These are phyloP conservation scores for Anacardium occidentale DNA, from an alignment of 345 rosid species.

Conservation along the genomic window DNA sequence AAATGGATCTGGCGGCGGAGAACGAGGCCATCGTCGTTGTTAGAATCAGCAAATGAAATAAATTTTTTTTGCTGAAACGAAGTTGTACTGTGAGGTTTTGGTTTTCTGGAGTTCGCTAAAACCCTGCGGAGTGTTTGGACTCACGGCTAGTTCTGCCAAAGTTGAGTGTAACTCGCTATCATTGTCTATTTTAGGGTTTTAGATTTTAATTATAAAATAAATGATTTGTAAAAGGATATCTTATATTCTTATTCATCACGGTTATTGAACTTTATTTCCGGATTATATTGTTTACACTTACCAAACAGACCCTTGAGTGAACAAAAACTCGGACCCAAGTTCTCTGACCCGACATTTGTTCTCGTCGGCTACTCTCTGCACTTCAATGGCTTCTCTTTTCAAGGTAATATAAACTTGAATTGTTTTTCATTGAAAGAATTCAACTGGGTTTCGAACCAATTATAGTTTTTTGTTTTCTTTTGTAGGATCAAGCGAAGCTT, in stretches of 20 bases:
- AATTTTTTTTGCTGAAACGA: neutral
- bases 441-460: no score
- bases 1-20: constrained; percentile 62
- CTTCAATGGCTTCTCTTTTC: constrained; percentile 67
- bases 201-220: no score
- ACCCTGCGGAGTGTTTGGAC: constrained; percentile 4
- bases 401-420: constrained; percentile 42
- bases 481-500: constrained; percentile 72
- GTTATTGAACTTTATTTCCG: no score
- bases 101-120: neutral
- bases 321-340: constrained; percentile 1
- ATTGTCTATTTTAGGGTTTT: no score
- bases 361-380: neutral
- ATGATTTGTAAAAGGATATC: no score
- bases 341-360: neutral
- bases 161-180: neutral
- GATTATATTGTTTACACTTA: neutral
- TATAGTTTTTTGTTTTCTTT: neutral
- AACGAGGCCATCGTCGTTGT: constrained; percentile 49
- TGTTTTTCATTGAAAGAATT: neutral
- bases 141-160: neutral
- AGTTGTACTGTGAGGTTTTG: neutral
- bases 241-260: no score
- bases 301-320: neutral
- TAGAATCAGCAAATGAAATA: no score